Conservation (phyloP, 2,329 filamentous ascomycete genomes). For the Ophiostoma montium region DNA sequence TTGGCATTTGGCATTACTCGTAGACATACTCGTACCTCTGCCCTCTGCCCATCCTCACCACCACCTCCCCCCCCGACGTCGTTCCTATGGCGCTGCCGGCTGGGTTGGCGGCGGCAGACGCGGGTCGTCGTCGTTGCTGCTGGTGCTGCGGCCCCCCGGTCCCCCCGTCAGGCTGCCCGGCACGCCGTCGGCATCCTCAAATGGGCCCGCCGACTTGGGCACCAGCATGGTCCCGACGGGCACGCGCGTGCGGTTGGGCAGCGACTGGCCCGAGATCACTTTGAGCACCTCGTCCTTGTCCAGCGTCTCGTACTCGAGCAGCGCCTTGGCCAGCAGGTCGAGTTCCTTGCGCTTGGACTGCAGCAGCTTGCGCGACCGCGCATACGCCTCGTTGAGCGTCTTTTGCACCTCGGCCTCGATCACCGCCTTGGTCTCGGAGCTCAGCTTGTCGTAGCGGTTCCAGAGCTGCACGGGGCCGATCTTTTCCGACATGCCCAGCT, state of each 20-base stretch:
- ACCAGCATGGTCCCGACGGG: slow-evolving; percentile 51
- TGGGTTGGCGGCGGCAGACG: slow-evolving; percentile 11
- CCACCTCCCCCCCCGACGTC: too few relatives aligned
- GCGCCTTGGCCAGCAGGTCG: slow-evolving; percentile 72
- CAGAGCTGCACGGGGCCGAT: slow-evolving; percentile 84
- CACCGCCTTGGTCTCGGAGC: slow-evolving; percentile 68
- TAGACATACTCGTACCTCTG: neutral
- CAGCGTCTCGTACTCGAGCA: slow-evolving; percentile 89
- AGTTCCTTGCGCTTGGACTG: slow-evolving; percentile 67
- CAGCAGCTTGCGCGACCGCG: slow-evolving; percentile 58
- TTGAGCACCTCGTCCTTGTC: slow-evolving; percentile 80
- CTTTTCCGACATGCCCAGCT: slow-evolving; percentile 74
- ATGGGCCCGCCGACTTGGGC: slow-evolving; percentile 25
- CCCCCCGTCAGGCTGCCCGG: slow-evolving; percentile 1
- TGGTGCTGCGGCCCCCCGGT: neutral
- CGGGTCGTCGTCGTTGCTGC: slow-evolving; percentile 8
- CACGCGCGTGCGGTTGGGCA: slow-evolving; percentile 53
- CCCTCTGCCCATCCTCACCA: neutral
- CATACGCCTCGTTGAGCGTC: slow-evolving; percentile 67
- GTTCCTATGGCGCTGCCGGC: slow-evolving; percentile 8
- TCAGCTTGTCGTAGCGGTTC: slow-evolving; percentile 67
- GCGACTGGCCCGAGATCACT: slow-evolving; percentile 73
- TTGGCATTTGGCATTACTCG: too few relatives aligned
- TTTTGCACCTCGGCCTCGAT: slow-evolving; percentile 84
- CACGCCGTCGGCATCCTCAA: slow-evolving; percentile 10